Base-by-base conservation (phyloP, 139 green algal genomes). In the Chlorella sp. region DNA sequence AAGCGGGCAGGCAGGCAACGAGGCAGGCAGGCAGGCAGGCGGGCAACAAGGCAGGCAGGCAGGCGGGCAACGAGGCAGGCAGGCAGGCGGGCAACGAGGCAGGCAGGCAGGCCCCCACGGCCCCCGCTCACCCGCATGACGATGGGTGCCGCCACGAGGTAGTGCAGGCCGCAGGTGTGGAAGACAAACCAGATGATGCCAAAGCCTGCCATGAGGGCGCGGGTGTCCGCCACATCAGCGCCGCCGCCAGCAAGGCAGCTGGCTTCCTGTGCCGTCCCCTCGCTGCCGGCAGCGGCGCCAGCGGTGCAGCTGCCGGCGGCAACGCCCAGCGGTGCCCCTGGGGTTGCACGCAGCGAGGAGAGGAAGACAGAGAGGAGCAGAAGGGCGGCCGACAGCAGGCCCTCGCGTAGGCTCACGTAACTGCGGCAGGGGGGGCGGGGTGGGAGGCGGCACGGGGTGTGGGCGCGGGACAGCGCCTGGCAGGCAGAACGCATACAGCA, bases 181-280 rank as follows among this genome's bases (percentile, higher is more conserved):
- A 88, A 53, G 60, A 88, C 21, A 34, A 88, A 88, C 39, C 84
- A 80, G 39, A 57, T 24, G 68, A 88, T 88, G 26, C 84, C 84
- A 88, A 88, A 88, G 28, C 84, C 84, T 0, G 40, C 84, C 83
- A 87, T 30, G 4, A 24, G 1, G 84, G 60, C n/a, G 68, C 34
- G 26, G n/a, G 15, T 32, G 48, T 21, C 22, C 16, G 16, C 39
- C 39, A 61, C 19, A 0, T 60, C 39, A 2, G 19, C 18, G 53
- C 53, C 42, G 53, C 21, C 32, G 22, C 9, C 28, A 42, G 40
- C 53, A n/a, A n/a, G n/a, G n/a, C n/a, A n/a, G n/a, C n/a, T n/a
- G n/a, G n/a, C n/a, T n/a, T n/a, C n/a, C n/a, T n/a, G n/a, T 24
- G 60, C 19, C 53, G 12, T 26, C 15, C 11, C 36, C 42, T 30